These are phyloP conservation scores for Tolypocladium inflatum DNA, from an alignment of 2,329 filamentous ascomycete species.

Conservation along the genomic window DNA sequence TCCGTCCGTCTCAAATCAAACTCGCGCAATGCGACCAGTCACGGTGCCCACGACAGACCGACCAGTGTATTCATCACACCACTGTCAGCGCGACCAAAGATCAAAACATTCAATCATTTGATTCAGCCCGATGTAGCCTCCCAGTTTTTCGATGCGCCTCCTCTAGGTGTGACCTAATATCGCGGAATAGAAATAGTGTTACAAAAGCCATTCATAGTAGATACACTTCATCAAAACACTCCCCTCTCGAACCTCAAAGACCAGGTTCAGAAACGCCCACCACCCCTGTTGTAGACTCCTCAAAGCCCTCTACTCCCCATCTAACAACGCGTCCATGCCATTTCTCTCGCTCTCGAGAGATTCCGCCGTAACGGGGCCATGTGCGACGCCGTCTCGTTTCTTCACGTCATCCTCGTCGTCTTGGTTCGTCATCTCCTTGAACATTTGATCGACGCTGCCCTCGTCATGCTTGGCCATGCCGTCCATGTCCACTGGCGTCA, in stretches of 20 bases:
- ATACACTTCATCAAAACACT: not conserved
- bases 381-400: constrained; percentile 16
- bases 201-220: not conserved
- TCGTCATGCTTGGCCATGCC: constrained; percentile 29
- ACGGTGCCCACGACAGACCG: not conserved
- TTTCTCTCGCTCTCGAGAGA: constrained; percentile 36
- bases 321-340: constrained; percentile 34
- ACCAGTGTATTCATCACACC: not conserved
- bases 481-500: constrained; percentile 17
- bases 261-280: not conserved
- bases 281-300: not conserved
- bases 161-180: not conserved
- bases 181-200: not conserved
- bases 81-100: not conserved
- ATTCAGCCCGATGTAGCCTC: not conserved
- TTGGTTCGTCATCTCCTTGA: constrained; percentile 44
- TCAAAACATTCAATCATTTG: not conserved
- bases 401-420: constrained; percentile 37
- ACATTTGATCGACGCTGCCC: constrained; percentile 44
- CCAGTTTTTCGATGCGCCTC: not conserved
- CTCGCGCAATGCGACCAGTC: not conserved
- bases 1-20: not conserved
- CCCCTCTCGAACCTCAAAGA: not conserved
- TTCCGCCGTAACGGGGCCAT: constrained; percentile 28
- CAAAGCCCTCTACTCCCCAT: constrained; percentile 24